Evolutionary conservation across 164 flowering plant species (phyloP).

Genomic region (Amborella trichopoda): DNA sequence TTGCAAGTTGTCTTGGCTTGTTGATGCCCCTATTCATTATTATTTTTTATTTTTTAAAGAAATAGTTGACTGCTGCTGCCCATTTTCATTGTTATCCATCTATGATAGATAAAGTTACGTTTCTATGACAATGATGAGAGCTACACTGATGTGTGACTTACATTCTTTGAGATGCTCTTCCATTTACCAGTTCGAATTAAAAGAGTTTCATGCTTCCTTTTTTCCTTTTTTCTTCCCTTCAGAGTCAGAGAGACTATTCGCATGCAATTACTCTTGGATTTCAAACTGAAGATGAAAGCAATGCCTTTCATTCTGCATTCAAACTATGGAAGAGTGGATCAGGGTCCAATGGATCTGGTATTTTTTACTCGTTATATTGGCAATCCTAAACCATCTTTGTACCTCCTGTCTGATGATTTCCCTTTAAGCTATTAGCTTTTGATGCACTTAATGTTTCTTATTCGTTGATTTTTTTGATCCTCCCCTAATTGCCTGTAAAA

Average conservation of each 20-base stretch:
- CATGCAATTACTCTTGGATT: conserved; percentile 57
- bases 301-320: conserved; percentile 61
- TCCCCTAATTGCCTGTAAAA: not conserved
- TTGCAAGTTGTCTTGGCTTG: too few relatives aligned
- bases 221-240: too few relatives aligned
- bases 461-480: not conserved
- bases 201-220: too few relatives aligned
- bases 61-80: too few relatives aligned
- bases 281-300: conserved; percentile 64
- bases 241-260: conserved; percentile 63
- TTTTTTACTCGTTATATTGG: not conserved
- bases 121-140: too few relatives aligned
- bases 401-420: not conserved
- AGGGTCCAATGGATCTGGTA: conserved; percentile 30
- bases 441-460: not conserved
- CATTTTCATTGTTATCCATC: too few relatives aligned
- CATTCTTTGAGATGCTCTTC: too few relatives aligned
- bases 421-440: not conserved
- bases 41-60: too few relatives aligned
- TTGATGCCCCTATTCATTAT: too few relatives aligned
- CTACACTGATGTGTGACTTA: too few relatives aligned
- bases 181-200: too few relatives aligned
- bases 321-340: conserved; percentile 60
- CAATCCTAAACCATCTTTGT: not conserved
- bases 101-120: too few relatives aligned